Conservation (phyloP, 164 flowering plant species). For the Nelumbo lutea region DNA sequence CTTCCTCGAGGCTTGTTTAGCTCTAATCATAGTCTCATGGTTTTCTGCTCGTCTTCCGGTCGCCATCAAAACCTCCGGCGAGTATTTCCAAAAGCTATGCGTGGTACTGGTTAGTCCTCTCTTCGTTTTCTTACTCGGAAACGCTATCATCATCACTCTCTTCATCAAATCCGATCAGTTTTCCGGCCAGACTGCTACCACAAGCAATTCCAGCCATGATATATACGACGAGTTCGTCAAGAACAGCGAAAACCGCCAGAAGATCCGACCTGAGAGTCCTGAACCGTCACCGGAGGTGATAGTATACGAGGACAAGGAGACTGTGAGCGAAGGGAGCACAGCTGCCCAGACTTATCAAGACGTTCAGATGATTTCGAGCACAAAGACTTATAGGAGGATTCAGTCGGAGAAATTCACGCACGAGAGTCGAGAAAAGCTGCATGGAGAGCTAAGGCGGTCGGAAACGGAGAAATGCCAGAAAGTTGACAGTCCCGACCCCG, state of each 20-base stretch:
- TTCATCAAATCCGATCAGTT: constrained; percentile 20
- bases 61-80: constrained; percentile 7
- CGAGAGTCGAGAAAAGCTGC: background rate
- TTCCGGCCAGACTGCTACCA: background rate
- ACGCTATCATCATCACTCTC: constrained; percentile 31
- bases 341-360: background rate
- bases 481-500: background rate
- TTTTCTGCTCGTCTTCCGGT: constrained; percentile 22
- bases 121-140: constrained; percentile 34
- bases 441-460: constrained; percentile 18
- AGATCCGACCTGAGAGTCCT: background rate
- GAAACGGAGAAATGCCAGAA: constrained; percentile 21
- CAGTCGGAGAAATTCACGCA: constrained; percentile 23
- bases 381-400: constrained; percentile 18
- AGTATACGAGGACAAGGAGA: background rate
- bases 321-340: background rate
- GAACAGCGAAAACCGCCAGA: background rate
- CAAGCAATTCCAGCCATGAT: background rate
- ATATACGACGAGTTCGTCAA: constrained; percentile 5
- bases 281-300: background rate
- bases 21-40: constrained; percentile 16
- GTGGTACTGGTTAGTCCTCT: constrained; percentile 21
- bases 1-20: constrained; percentile 15
- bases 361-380: background rate
- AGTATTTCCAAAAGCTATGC: constrained; percentile 2